Conservation (phyloP, 306 rosid species). For the Casuarina equisetifolia region DNA sequence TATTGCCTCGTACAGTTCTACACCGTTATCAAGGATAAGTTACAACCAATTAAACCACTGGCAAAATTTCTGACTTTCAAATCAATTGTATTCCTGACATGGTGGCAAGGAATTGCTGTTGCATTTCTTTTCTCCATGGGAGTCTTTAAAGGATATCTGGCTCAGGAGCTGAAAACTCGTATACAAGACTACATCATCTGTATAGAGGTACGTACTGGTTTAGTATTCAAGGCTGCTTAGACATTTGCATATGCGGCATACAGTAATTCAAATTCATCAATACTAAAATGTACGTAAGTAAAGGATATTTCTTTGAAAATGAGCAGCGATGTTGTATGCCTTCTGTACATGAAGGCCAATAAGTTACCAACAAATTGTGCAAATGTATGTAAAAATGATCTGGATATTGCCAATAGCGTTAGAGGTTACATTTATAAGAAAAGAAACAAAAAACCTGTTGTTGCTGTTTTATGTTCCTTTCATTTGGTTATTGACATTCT, state of each 20-base stretch:
- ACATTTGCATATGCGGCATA: not conserved
- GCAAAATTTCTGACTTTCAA: conserved; percentile 87
- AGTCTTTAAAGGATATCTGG: conserved; percentile 80
- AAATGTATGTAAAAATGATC: not conserved
- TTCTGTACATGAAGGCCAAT: not conserved
- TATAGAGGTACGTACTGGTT: conserved; percentile 72
- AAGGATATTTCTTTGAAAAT: not conserved
- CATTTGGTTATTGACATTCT: not conserved
- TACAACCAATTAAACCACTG: conserved; percentile 88
- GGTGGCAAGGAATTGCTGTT: conserved; percentile 99
- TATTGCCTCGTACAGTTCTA: conserved; percentile 97
- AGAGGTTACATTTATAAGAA: not conserved
- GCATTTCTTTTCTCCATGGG: conserved; percentile 90
- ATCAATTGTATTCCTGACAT: conserved; percentile 91
- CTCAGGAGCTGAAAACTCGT: conserved; percentile 78
- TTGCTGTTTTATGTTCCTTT: not conserved
- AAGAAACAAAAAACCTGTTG: not conserved
- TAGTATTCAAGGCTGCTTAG: not conserved
- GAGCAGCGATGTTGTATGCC: not conserved
- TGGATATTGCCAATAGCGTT: not conserved
- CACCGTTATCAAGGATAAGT: conserved; percentile 81
- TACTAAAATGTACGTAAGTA: no score
- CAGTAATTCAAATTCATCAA: no score
- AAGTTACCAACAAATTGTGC: not conserved
- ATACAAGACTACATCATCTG: conserved; percentile 96